Evolutionary conservation across 2,329 filamentous ascomycete species (phyloP).

Genomic region (Talaromyces amestolkiae): DNA sequence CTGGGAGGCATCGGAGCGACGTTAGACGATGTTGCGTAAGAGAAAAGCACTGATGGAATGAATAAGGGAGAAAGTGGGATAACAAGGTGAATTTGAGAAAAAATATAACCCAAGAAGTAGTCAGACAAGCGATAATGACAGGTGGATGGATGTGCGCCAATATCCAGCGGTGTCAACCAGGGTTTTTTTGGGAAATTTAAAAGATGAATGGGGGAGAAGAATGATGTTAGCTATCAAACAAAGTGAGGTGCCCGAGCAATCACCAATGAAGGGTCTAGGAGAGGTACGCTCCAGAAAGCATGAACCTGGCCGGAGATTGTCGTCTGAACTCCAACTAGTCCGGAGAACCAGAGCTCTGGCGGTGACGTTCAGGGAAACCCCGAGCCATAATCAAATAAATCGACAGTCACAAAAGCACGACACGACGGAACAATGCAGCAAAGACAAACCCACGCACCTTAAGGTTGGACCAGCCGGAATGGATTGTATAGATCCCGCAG

Average conservation of each 20-base stretch:
- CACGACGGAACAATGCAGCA: background rate
- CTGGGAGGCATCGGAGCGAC: conserved; percentile 86
- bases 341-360: background rate
- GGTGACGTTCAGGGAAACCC: background rate
- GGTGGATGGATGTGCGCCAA: background rate
- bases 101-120: background rate
- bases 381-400: background rate
- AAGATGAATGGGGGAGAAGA: background rate
- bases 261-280: background rate
- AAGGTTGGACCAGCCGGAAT: conserved; percentile 29
- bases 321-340: background rate
- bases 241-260: conserved; percentile 12
- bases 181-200: background rate
- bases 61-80: background rate
- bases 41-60: background rate
- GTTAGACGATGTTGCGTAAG: conserved; percentile 25
- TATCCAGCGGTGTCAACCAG: background rate
- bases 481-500: conserved; percentile 23
- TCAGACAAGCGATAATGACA: background rate
- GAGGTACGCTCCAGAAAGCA: conserved; percentile 9
- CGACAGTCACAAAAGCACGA: background rate
- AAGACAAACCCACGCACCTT: conserved; percentile 33
- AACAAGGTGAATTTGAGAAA: background rate
- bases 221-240: background rate
- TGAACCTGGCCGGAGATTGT: background rate